Evolutionary conservation across 139 green algal species (phyloP).

Genomic region (Chlorella sorokiniana): DNA sequence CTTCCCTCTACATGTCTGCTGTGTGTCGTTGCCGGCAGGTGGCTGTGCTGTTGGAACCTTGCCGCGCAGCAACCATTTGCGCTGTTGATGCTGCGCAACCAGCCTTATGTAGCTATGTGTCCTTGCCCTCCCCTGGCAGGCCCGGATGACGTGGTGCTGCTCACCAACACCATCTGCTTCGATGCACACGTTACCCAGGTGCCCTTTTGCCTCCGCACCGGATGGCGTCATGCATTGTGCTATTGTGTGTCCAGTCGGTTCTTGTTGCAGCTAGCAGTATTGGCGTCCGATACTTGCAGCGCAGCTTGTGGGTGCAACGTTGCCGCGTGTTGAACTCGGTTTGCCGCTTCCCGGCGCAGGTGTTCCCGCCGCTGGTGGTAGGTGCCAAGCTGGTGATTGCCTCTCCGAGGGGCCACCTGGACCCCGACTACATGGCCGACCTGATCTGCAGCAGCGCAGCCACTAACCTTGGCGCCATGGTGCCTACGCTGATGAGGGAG

Average conservation of each 20-base stretch:
- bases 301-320: no score
- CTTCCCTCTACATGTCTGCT: no score
- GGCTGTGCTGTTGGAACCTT: neutral
- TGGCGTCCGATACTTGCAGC: no score
- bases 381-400: conserved; percentile 35
- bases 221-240: no score
- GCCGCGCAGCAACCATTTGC: no score
- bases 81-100: no score
- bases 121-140: neutral
- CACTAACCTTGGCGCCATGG: neutral
- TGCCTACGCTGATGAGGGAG: neutral
- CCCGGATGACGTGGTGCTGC: conserved; percentile 10
- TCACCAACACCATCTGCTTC: conserved; percentile 48
- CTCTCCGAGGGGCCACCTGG: conserved; percentile 28
- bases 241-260: no score
- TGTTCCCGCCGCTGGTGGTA: conserved; percentile 23
- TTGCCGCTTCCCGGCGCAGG: neutral
- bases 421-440: conserved; percentile 30
- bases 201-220: neutral
- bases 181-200: conserved; percentile 37
- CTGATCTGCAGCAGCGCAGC: neutral
- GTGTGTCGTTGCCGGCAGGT: neutral
- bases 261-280: no score
- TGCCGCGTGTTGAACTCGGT: neutral
- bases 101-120: no score